Conservation (phyloP, 371 early-diverging fungal species). For the Mucor irregularis region DNA sequence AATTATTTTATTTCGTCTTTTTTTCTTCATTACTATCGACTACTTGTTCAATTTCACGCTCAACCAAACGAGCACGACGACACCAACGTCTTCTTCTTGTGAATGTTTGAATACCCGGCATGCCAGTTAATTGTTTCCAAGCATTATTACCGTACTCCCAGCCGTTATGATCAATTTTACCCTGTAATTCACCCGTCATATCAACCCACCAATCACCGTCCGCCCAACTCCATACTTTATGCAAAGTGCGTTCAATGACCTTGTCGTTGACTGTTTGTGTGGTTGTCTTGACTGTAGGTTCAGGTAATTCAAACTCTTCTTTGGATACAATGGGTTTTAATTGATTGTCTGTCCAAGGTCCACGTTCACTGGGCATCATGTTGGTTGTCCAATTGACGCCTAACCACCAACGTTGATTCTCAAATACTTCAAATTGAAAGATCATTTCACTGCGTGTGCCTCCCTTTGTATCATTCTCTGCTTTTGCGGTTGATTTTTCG, state of each 20-base stretch:
- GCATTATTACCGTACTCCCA: conserved; percentile 56
- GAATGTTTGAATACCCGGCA: conserved; percentile 44
- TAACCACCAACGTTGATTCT: conserved; percentile 55
- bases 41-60: conserved; percentile 19
- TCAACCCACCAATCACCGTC: conserved; percentile 56
- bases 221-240: conserved; percentile 45
- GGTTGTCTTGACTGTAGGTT: conserved; percentile 12
- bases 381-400: conserved; percentile 51
- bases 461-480: conserved; percentile 5
- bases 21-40: neutral
- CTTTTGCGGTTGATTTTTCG: neutral
- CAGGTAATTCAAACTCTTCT: conserved; percentile 38
- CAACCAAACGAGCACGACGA: conserved; percentile 40
- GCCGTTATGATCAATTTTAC: conserved; percentile 44
- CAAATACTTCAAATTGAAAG: conserved; percentile 50
- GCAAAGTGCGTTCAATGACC: conserved; percentile 17
- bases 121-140: conserved; percentile 40
- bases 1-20: conserved; percentile 2
- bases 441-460: conserved; percentile 40
- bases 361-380: conserved; percentile 49
- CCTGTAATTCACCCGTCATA: conserved; percentile 43
- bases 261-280: conserved; percentile 4
- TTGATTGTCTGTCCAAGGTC: conserved; percentile 42
- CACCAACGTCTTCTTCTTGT: conserved; percentile 50
- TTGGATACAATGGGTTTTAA: conserved; percentile 36